Percentiles rank a stretch among this genome's conserved stretches.
Evolutionary conservation across 768 basidiomycete species (phyloP).

Genomic region (Termitomyces eurrhizus): DNA sequence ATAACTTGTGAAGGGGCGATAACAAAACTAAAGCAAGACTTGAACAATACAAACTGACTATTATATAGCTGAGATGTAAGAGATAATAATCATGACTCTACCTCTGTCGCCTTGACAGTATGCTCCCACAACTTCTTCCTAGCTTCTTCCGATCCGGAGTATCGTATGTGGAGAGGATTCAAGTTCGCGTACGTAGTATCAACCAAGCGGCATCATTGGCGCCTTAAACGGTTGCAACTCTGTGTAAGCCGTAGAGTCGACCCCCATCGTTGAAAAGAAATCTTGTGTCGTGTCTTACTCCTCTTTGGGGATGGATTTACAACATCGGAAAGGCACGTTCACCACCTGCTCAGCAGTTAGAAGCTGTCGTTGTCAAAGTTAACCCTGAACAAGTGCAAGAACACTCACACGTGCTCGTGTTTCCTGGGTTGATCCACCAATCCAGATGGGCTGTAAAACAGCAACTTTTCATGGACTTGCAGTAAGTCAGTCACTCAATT

Average conservation of each 20-base stretch:
- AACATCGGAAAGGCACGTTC: not conserved
- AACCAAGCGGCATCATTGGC: too few species aligned
- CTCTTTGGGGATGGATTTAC: not conserved
- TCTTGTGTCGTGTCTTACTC: not conserved
- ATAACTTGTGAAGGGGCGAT: too few species aligned
- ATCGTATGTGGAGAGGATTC: too few species aligned
- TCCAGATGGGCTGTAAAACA: not conserved
- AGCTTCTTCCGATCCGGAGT: constrained; percentile 34
- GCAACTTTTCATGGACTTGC: not conserved
- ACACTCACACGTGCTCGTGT: not conserved
- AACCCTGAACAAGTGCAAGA: not conserved
- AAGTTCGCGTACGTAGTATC: too few species aligned
- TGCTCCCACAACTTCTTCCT: constrained; percentile 35
- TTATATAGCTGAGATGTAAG: not conserved
- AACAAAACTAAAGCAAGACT: not conserved
- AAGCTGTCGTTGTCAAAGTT: not conserved
- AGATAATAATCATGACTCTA: not conserved
- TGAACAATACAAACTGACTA: not conserved
- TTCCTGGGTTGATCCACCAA: not conserved
- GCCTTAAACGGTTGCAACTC: too few species aligned
- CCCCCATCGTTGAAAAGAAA: too few species aligned
- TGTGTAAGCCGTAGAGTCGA: too few species aligned
- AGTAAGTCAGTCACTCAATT: not conserved
- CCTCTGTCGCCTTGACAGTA: constrained; percentile 19
- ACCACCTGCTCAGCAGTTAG: not conserved